phyloP scores from a whole-genome alignment of 352 stramenopile species.

The Phytophthora macrochlamydospora region DNA sequence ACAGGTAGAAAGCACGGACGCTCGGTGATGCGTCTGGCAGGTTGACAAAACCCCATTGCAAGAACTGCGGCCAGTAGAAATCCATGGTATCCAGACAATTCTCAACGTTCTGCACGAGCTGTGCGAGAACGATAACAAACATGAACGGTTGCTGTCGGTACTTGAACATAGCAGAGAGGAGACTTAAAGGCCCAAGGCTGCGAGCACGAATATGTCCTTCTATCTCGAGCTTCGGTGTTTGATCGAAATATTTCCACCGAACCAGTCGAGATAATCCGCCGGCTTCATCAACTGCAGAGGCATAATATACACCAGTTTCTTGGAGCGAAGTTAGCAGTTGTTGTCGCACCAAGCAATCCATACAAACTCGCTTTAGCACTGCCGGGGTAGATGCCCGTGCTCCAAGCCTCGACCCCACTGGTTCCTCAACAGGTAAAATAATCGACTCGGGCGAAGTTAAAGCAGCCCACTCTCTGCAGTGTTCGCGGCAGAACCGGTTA shows the following conservation, averaged over 20 bases:
- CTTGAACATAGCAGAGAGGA: conserved; percentile 69
- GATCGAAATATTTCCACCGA: conserved; percentile 61
- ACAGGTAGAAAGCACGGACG: conserved; percentile 66
- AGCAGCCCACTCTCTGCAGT: conserved; percentile 40
- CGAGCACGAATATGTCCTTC: conserved; percentile 43
- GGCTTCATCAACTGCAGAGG: conserved; percentile 46
- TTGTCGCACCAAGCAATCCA: conserved; percentile 63
- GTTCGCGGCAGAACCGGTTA: conserved; percentile 51
- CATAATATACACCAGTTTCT: conserved; percentile 39
- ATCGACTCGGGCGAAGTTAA: conserved; percentile 28
- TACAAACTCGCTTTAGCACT: conserved; percentile 33
- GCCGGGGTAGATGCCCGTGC: conserved; percentile 3
- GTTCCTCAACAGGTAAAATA: neutral
- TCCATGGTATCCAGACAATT: conserved; percentile 59
- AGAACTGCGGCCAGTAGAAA: conserved; percentile 75
- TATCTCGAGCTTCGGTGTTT: conserved; percentile 51
- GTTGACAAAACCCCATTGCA: conserved; percentile 69
- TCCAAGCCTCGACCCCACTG: conserved; percentile 8
- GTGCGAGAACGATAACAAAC: conserved; percentile 67
- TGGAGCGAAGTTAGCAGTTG: conserved; percentile 51
- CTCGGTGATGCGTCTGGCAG: conserved; percentile 49
- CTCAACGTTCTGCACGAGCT: conserved; percentile 65
- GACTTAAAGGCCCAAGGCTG: conserved; percentile 49
- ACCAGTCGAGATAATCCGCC: conserved; percentile 57
- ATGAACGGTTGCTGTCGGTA: conserved; percentile 74